These are phyloP conservation scores for Medicago ruthenica DNA, from an alignment of 306 rosid species.

Conservation along the genomic window DNA sequence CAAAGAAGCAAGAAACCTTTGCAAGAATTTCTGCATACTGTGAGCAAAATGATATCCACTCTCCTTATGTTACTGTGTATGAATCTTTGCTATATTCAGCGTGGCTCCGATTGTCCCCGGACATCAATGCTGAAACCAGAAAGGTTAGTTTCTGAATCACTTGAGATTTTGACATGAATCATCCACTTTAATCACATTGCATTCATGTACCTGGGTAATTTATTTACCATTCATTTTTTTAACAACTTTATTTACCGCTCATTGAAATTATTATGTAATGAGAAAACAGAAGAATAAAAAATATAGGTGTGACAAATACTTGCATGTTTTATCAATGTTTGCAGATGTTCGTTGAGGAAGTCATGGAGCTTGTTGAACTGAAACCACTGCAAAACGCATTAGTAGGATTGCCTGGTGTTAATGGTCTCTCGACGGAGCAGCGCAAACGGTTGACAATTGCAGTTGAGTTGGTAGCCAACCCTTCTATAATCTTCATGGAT, in stretches of 20 bases:
- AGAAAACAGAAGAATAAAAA: too few relatives aligned
- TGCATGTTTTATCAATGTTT: not conserved
- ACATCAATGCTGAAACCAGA: conserved; percentile 52
- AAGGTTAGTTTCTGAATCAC: conserved; percentile 49
- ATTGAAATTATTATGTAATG: too few relatives aligned
- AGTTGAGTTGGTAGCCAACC: conserved; percentile 71
- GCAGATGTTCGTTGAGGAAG: conserved; percentile 73
- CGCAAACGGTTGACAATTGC: conserved; percentile 73
- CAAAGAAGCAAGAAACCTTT: conserved; percentile 89
- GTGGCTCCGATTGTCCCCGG: conserved; percentile 65
- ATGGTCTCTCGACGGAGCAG: conserved; percentile 70
- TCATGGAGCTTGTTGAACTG: conserved; percentile 71
- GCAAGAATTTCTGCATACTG: conserved; percentile 92
- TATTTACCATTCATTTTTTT: too few relatives aligned
- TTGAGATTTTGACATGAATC: not conserved
- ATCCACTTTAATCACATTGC: too few relatives aligned
- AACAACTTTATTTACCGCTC: too few relatives aligned
- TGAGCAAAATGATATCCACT: conserved; percentile 88
- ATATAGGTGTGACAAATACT: not conserved
- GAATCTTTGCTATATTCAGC: conserved; percentile 73
- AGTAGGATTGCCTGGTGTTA: conserved; percentile 69
- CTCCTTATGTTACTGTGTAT: conserved; percentile 71
- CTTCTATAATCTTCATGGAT: conserved; percentile 76
- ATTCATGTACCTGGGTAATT: too few relatives aligned
- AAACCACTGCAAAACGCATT: conserved; percentile 56